phyloP scores from a whole-genome alignment of 139 green algal genomes.

The Mychonastes homosphaera region DNA sequence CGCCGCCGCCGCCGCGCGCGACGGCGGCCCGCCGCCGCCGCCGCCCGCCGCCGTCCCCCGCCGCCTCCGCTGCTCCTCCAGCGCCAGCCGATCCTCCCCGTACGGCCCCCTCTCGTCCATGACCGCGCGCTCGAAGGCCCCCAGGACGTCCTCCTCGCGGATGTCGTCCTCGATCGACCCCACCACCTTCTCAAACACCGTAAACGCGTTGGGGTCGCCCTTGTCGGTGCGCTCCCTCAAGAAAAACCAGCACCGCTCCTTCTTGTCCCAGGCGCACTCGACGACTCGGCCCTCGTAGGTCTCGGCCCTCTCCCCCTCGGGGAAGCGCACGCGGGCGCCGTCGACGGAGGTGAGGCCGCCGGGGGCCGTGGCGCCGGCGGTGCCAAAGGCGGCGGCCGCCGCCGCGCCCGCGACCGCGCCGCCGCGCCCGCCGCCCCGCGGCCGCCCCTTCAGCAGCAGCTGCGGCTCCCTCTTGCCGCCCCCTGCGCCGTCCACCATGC shows the following conservation, averaged over 20 bases:
- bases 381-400: background rate
- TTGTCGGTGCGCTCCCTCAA: constrained; percentile 81
- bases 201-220: constrained; percentile 58
- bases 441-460: constrained; percentile 20
- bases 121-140: no score
- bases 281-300: constrained; percentile 52
- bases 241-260: constrained; percentile 54
- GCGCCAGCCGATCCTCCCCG: no score
- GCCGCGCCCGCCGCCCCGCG: no score
- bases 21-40: no score
- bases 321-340: background rate
- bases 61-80: no score
- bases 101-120: no score
- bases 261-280: constrained; percentile 66
- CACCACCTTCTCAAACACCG: constrained; percentile 62
- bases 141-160: background rate
- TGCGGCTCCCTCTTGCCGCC: constrained; percentile 7
- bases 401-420: background rate
- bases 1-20: no score
- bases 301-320: background rate
- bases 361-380: background rate
- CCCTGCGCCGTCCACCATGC: background rate
- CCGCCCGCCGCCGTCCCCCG: no score
- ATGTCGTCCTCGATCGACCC: constrained; percentile 14
- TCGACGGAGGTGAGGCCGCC: background rate